phyloP scores from a whole-genome alignment of 2,329 filamentous ascomycete genomes.

The Phyllosticta citribraziliensis region DNA sequence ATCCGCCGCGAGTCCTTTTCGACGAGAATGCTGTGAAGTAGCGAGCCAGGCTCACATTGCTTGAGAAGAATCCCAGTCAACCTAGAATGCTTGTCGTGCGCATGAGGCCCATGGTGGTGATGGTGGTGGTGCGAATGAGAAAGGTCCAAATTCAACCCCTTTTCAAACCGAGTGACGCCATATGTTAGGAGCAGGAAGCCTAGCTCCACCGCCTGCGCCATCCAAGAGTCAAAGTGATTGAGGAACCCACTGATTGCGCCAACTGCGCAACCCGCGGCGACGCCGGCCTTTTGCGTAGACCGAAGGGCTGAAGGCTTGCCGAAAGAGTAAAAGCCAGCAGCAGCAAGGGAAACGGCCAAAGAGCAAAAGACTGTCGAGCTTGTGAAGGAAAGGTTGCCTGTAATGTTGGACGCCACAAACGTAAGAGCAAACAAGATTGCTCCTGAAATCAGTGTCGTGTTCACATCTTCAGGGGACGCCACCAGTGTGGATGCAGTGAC shows the following conservation, averaged over 20 bases:
- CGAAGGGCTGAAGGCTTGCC: conserved; percentile 33
- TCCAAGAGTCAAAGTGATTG: conserved; percentile 17
- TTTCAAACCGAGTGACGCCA: conserved; percentile 1
- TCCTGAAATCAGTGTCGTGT: conserved; percentile 34
- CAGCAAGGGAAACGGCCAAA: conserved; percentile 31
- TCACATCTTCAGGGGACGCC: conserved; percentile 29
- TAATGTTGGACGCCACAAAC: conserved; percentile 25
- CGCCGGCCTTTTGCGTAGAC: conserved; percentile 25
- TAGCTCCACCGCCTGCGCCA: background rate
- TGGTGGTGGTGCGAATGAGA: conserved; percentile 14
- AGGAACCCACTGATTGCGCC: conserved; percentile 18
- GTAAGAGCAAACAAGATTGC: conserved; percentile 27
- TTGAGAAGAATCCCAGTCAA: conserved; percentile 67
- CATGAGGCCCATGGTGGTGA: conserved; percentile 2
- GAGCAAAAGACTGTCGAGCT: conserved; percentile 28
- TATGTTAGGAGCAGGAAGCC: conserved; percentile 6
- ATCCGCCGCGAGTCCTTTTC: conserved; percentile 92
- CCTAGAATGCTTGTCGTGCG: conserved; percentile 47
- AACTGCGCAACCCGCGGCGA: conserved; percentile 22
- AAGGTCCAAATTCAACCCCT: background rate
- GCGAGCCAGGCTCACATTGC: conserved; percentile 59
- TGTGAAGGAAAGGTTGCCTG: conserved; percentile 23
- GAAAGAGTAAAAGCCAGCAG: conserved; percentile 34
- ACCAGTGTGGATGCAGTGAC: conserved; percentile 20
- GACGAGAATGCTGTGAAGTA: conserved; percentile 74